phyloP scores from a whole-genome alignment of 768 basidiomycete species.

The Kwoniella dejecticola region DNA sequence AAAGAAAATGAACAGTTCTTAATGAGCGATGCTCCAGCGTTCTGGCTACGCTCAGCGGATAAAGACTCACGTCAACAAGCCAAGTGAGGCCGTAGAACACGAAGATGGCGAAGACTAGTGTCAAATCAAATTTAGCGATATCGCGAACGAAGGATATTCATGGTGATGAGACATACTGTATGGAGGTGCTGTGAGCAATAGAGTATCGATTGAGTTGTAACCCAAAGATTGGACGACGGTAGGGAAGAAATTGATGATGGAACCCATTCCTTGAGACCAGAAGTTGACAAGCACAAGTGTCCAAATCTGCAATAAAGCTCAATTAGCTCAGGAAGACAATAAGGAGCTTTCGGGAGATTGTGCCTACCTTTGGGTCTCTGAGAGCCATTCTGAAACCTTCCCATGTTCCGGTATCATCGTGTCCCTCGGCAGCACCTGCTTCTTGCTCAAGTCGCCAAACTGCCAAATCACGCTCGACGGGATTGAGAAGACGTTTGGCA shows the following conservation, averaged over 20 bases:
- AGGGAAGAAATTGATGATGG: conserved; percentile 25
- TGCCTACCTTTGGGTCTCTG: conserved; percentile 22
- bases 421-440: conserved; percentile 26
- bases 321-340: neutral
- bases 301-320: conserved; percentile 6
- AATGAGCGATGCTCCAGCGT: too few relatives aligned
- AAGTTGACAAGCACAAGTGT: conserved; percentile 13
- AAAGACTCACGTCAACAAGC: too few relatives aligned
- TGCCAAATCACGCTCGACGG: conserved; percentile 27
- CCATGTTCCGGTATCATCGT: conserved; percentile 2
- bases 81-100: too few relatives aligned
- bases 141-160: too few relatives aligned
- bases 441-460: conserved; percentile 34
- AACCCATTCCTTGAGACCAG: conserved; percentile 23
- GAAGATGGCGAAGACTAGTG: too few relatives aligned
- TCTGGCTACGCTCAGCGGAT: too few relatives aligned
- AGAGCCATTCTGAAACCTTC: conserved; percentile 7
- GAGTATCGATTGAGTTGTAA: too few relatives aligned
- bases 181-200: too few relatives aligned
- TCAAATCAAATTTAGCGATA: too few relatives aligned
- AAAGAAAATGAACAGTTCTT: too few relatives aligned
- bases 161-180: too few relatives aligned
- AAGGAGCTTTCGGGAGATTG: neutral
- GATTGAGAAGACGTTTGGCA: conserved; percentile 22
- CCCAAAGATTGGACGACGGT: too few relatives aligned